Percentiles rank a stretch among this genome's conserved stretches.
These are phyloP conservation scores for Apophysomyces variabilis DNA, from an alignment of 371 early-diverging fungal genomes.

Conservation along the genomic window DNA sequence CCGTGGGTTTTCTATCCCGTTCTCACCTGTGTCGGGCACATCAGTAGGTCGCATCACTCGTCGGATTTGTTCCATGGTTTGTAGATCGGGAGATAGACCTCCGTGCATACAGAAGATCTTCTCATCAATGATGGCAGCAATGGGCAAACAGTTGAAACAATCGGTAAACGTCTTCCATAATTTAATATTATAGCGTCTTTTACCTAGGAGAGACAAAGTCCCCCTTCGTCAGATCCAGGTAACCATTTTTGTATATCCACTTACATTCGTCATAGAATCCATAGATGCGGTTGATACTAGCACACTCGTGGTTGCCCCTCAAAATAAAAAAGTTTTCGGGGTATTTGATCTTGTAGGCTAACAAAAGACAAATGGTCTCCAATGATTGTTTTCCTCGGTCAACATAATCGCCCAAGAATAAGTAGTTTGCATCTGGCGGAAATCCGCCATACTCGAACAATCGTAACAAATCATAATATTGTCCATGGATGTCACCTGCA, in stretches of 20 bases:
- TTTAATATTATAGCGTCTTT: constrained; percentile 91
- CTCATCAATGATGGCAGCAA: constrained; percentile 92
- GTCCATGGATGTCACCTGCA: constrained; percentile 92
- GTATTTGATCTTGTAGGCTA: constrained; percentile 95
- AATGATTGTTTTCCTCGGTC: constrained; percentile 95
- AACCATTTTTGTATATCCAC: constrained; percentile 84
- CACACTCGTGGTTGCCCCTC: too few relatives aligned
- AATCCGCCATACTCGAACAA: constrained; percentile 88
- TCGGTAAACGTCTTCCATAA: constrained; percentile 94
- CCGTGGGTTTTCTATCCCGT: too few relatives aligned
- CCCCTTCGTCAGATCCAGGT: constrained; percentile 52
- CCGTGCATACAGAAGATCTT: constrained; percentile 98
- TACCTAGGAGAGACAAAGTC: constrained; percentile 53
- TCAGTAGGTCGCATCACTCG: constrained; percentile 93
- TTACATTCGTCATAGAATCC: too few relatives aligned
- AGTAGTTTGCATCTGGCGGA: constrained; percentile 86
- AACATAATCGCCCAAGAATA: constrained; percentile 97
- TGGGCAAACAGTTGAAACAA: constrained; percentile 93
- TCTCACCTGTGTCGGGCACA: constrained; percentile 87
- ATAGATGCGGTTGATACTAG: too few relatives aligned
- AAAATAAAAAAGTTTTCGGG: constrained; percentile 94
- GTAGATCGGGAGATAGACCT: constrained; percentile 91
- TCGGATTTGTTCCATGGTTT: constrained; percentile 89
- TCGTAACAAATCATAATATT: constrained; percentile 86
- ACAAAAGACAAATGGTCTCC: constrained; percentile 91